Percentiles rank a stretch among this genome's conserved stretches.
These are phyloP conservation scores for Xylaria sp. DNA, from an alignment of 2,329 filamentous ascomycete genomes.

Conservation along the genomic window DNA sequence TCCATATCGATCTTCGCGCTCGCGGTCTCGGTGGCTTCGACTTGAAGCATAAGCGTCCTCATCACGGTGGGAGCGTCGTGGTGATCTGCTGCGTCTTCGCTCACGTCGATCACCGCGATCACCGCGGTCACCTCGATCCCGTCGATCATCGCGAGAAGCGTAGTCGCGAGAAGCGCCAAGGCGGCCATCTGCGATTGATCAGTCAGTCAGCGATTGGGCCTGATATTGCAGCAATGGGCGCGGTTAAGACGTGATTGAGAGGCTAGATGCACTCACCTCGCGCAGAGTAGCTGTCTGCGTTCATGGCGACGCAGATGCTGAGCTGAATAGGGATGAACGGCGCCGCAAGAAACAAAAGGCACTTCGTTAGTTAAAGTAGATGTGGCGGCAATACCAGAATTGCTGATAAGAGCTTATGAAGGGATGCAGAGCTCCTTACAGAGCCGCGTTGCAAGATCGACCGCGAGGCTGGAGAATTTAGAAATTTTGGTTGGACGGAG, in stretches of 20 bases:
- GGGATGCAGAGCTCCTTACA: constrained; percentile 39
- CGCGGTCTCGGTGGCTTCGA: constrained; percentile 89
- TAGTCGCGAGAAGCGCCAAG: constrained; percentile 66
- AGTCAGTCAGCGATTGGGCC: constrained; percentile 42
- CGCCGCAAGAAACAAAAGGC: constrained; percentile 11
- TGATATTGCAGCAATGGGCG: constrained; percentile 17
- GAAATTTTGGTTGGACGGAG: constrained; percentile 47
- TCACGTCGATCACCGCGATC: constrained; percentile 48
- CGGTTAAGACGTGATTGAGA: constrained; percentile 28
- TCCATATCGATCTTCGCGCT: constrained; percentile 92
- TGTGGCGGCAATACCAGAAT: constrained; percentile 13
- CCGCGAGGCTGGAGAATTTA: constrained; percentile 49
- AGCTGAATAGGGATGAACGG: background rate
- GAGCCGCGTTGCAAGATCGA: constrained; percentile 46
- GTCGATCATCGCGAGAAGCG: constrained; percentile 59
- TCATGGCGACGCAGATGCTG: constrained; percentile 66
- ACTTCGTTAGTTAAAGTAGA: constrained; percentile 6
- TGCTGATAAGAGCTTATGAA: constrained; percentile 14
- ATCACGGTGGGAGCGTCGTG: constrained; percentile 73
- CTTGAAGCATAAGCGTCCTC: constrained; percentile 84
- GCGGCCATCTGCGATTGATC: constrained; percentile 56
- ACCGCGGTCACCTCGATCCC: constrained; percentile 54
- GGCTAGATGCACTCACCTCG: constrained; percentile 67
- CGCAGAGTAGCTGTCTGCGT: constrained; percentile 84
- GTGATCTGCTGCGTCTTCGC: constrained; percentile 85